phyloP scores from a whole-genome alignment of 2,329 filamentous ascomycete species.

The Nannizzia gypsea region DNA sequence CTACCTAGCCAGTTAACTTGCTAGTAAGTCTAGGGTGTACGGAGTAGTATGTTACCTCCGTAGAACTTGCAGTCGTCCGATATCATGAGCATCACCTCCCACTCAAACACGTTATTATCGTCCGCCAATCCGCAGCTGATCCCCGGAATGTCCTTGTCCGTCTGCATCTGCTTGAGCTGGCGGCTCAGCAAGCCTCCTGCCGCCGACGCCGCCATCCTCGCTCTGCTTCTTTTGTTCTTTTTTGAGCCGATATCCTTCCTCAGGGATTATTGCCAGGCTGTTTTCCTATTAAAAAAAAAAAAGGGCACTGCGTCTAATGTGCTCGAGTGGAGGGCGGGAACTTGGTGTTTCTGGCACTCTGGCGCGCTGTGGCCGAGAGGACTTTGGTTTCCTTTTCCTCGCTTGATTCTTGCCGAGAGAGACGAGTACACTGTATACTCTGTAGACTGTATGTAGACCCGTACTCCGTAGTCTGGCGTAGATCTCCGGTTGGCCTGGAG shows the following conservation, averaged over 20 bases:
- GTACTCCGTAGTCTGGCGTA: too few relatives aligned
- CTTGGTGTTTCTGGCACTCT: not conserved
- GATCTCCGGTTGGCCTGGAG: not conserved
- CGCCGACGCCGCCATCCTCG: conserved; percentile 29
- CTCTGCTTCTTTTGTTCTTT: not conserved
- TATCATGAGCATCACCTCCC: conserved; percentile 99
- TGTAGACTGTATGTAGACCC: too few relatives aligned
- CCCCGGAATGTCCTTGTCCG: conserved; percentile 78
- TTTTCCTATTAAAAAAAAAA: too few relatives aligned
- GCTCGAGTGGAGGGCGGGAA: too few relatives aligned
- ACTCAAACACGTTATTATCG: conserved; percentile 78
- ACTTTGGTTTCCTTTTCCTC: not conserved
- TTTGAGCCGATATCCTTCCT: not conserved
- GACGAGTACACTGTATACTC: too few relatives aligned
- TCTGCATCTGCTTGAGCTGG: conserved; percentile 91
- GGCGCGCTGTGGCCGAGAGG: not conserved
- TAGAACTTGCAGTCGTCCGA: conserved; percentile 89
- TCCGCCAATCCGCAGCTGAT: conserved; percentile 81
- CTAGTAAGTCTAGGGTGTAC: not conserved
- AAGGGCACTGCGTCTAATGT: too few relatives aligned
- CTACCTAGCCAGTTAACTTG: not conserved
- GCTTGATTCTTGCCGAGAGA: too few relatives aligned
- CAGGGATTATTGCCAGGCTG: not conserved
- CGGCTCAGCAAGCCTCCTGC: conserved; percentile 64
- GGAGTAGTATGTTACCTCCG: conserved; percentile 49